Evolutionary conservation across 129 eudicot genomes (phyloP), one percentile per base, ranked within the genome.

Genomic region (Helianthus tuberosus): DNA sequence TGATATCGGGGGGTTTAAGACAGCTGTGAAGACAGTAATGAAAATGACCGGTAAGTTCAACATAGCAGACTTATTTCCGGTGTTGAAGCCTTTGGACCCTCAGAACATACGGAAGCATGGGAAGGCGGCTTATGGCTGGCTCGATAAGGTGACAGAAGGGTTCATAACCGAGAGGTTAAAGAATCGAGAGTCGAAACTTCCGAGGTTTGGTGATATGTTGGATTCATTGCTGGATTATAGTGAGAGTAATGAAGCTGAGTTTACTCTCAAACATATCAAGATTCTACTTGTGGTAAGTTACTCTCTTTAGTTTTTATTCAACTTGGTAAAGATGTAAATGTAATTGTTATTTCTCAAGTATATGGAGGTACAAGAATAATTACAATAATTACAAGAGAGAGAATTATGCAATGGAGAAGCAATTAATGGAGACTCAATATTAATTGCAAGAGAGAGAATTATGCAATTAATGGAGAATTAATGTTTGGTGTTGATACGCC

Each of bases 21-120:
- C 17, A 1, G 11, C 66, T 0, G 46, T 61, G 11, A 35, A 61
- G 66, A 61, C 66, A 6, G 3, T 61, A 9, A 61, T 61, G 66
- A 8, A 32, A 32, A 16, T 12, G 66, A 17, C 2, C 11, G 66
- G 66, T 0, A 61, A 61, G 66, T 61, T 61, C 13, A 61, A 61
- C 46, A 61, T 61, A 29, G 66, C 66, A 0, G 66, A 61, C 46
- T 12, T 61, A 13, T 61, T 61, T 32, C 66, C 66, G 1, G 46
- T 61, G 46, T 61, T 61, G 66, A 61, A 61, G 11, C 46, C 66
- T 1, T 61, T 61, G 46, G 66, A 61, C 66, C 66, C 66, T 5
- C 66, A 61, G 46, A 61, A 61, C 46, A 61, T 61, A 61, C 44
- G 66, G 36, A 10, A 43, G 1, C 66, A 35, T 8, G 66, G 44